A percentile compares a stretch with the other conserved stretches of the same genome.
phyloP scores from a whole-genome alignment of 305 asterid genomes.

The Fraxinus platypoda region DNA sequence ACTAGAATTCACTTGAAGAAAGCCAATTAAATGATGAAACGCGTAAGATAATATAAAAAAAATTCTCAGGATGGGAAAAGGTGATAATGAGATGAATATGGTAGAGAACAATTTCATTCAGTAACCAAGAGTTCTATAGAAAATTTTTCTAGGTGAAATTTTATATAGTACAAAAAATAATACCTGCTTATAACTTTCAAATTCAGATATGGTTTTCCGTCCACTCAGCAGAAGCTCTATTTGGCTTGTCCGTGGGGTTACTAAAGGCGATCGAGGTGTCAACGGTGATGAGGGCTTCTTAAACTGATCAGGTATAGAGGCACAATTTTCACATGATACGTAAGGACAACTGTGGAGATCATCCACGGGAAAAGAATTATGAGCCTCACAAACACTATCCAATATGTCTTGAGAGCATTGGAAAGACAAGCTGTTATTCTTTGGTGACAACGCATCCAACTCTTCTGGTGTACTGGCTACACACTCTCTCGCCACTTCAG shows the following conservation, averaged over 20 bases:
- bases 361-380: conserved; percentile 42
- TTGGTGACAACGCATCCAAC: conserved; percentile 51
- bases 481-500: conserved; percentile 47
- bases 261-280: conserved; percentile 92
- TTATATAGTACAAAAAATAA: conserved; percentile 18
- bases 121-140: neutral
- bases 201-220: conserved; percentile 64
- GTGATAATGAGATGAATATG: neutral
- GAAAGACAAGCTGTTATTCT: conserved; percentile 39
- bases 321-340: conserved; percentile 39
- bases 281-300: conserved; percentile 61
- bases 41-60: neutral
- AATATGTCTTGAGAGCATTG: conserved; percentile 53
- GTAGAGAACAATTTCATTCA: neutral
- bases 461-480: conserved; percentile 44
- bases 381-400: conserved; percentile 49
- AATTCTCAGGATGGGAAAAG: neutral
- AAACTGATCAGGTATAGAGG: conserved; percentile 38
- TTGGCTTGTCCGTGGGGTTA: conserved; percentile 84
- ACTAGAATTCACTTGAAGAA: conserved; percentile 3
- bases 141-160: conserved; percentile 3
- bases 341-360: conserved; percentile 43
- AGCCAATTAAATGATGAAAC: neutral
- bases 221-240: conserved; percentile 74
- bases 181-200: conserved; percentile 93